Conservation (phyloP, 2,329 filamentous ascomycete species). For the Metarhizium humberi region DNA sequence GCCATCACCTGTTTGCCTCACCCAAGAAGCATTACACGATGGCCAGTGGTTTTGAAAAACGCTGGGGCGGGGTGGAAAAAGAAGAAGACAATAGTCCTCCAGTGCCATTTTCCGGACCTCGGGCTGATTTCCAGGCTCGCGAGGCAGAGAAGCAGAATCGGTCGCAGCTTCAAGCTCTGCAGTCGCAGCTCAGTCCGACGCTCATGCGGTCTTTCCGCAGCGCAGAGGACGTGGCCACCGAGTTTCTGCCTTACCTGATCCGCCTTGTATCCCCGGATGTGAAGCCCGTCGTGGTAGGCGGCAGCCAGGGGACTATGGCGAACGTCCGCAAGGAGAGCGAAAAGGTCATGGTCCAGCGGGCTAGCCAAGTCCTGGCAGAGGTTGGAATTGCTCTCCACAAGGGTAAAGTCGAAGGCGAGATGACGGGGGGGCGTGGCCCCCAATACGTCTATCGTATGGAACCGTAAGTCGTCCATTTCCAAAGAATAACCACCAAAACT, state of each 20-base stretch:
- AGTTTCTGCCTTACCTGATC: slow-evolving; percentile 76
- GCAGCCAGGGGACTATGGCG: slow-evolving; percentile 57
- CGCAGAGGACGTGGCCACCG: slow-evolving; percentile 65
- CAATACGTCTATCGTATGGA: slow-evolving; percentile 92
- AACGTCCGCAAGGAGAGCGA: slow-evolving; percentile 84
- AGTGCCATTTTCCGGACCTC: slow-evolving; percentile 70
- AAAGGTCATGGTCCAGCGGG: slow-evolving; percentile 67
- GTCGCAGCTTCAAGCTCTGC: slow-evolving; percentile 63
- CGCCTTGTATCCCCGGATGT: slow-evolving; percentile 82
- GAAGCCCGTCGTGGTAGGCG: slow-evolving; percentile 78
- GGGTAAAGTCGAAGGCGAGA: slow-evolving; percentile 66
- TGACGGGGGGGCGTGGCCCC: slow-evolving; percentile 45
- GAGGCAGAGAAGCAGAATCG: slow-evolving; percentile 76
- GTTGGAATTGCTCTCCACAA: slow-evolving; percentile 74
- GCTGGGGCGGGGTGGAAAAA: slow-evolving; percentile 29
- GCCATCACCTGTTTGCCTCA: slow-evolving; percentile 83
- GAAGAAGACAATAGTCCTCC: slow-evolving; percentile 40
- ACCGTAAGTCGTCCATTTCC: slow-evolving; percentile 51
- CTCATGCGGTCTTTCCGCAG: slow-evolving; percentile 73
- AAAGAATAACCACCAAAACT: neutral
- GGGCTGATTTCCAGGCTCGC: slow-evolving; percentile 71
- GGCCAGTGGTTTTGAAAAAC: slow-evolving; percentile 31
- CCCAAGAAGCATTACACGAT: slow-evolving; percentile 41
- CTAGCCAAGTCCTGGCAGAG: slow-evolving; percentile 74
- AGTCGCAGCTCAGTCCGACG: slow-evolving; percentile 60